phyloP scores from a whole-genome alignment of 176 grass and related monocot genomes.

The Cocos nucifera region DNA sequence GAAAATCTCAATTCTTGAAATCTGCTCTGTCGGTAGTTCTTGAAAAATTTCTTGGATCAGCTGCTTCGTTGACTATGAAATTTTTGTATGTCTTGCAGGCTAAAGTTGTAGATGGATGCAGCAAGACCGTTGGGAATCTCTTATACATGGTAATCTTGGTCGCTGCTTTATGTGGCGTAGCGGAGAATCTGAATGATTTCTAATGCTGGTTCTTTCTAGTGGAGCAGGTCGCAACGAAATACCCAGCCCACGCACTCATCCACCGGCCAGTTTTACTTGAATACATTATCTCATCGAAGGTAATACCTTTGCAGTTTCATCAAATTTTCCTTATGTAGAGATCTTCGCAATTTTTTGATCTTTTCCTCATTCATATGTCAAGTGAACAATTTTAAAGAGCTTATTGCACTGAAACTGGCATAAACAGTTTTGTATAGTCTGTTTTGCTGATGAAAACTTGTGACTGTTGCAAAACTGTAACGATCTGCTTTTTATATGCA shows the following conservation, averaged over 20 bases:
- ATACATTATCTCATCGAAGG: constrained; percentile 22
- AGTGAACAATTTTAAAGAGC: too few relatives aligned
- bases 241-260: constrained; percentile 25
- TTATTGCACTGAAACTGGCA: too few relatives aligned
- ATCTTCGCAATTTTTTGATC: too few relatives aligned
- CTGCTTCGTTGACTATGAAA: neutral
- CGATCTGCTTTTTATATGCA: too few relatives aligned
- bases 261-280: constrained; percentile 21
- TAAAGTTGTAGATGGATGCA: constrained; percentile 38
- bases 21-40: neutral
- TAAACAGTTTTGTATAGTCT: too few relatives aligned
- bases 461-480: too few relatives aligned
- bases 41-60: neutral
- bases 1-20: too few relatives aligned
- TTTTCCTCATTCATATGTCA: too few relatives aligned
- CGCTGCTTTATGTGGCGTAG: neutral
- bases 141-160: constrained; percentile 51
- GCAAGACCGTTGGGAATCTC: constrained; percentile 73
- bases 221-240: constrained; percentile 24
- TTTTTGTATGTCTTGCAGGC: constrained; percentile 32
- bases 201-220: constrained; percentile 9
- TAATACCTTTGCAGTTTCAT: constrained; percentile 1
- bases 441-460: too few relatives aligned
- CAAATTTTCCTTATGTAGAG: neutral
- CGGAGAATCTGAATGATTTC: neutral